phyloP scores from a whole-genome alignment of 1,284 basidiomycete genomes.

The Pholiota adiposa region DNA sequence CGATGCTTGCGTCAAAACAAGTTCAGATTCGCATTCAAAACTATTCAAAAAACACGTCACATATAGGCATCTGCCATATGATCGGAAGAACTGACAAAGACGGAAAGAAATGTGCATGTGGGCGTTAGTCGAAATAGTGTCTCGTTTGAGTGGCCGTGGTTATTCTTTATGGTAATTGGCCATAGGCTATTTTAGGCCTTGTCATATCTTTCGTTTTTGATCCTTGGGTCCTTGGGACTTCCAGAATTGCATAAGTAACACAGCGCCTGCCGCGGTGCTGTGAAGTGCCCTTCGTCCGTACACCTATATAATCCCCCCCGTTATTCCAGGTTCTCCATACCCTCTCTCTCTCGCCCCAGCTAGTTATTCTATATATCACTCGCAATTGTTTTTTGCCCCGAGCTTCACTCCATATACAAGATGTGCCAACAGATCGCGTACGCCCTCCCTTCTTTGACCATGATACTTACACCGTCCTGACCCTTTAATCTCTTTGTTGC shows the following conservation, averaged over 20 bases:
- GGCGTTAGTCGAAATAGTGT: constrained; percentile 25
- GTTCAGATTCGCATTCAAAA: background rate
- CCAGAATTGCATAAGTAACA: constrained; percentile 30
- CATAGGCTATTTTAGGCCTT: constrained; percentile 22
- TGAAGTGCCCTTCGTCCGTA: constrained; percentile 15
- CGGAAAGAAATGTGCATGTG: constrained; percentile 32
- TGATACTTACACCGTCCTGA: constrained; percentile 12
- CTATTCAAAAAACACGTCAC: constrained; percentile 16
- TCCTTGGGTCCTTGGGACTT: constrained; percentile 16
- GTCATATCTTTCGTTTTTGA: constrained; percentile 19
- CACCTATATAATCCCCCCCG: constrained; percentile 7
- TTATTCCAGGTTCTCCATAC: constrained; percentile 1
- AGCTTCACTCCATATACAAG: background rate
- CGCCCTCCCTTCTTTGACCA: constrained; percentile 24
- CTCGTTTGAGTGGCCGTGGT: constrained; percentile 31
- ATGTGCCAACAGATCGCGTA: constrained; percentile 67
- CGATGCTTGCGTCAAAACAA: background rate
- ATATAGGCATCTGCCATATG: constrained; percentile 26
- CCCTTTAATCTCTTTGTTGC: constrained; percentile 12
- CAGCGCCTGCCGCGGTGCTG: constrained; percentile 12
- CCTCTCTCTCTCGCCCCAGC: constrained; percentile 1
- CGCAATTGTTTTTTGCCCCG: background rate
- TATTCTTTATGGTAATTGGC: constrained; percentile 17
- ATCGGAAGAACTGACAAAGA: constrained; percentile 31
- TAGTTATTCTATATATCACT: constrained; percentile 5